Conservation (phyloP, 2,329 filamentous ascomycete genomes). For the Penicillium frequentans region DNA sequence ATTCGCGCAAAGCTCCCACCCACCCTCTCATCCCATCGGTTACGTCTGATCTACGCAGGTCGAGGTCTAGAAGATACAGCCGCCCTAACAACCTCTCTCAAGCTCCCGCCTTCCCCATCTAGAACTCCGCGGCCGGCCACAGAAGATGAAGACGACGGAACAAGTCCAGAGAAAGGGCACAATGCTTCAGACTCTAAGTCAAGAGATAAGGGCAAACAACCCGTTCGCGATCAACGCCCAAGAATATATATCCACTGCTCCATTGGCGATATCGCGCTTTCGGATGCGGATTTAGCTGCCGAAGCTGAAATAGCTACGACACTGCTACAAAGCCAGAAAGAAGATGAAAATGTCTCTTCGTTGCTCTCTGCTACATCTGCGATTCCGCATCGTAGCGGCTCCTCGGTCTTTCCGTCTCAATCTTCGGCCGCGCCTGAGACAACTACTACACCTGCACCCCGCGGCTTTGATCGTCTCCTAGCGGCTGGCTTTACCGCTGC, state of each 20-base stretch:
- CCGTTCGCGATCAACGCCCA: constrained; percentile 51
- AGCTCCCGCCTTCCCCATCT: constrained; percentile 58
- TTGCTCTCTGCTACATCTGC: constrained; percentile 4
- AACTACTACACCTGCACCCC: constrained; percentile 53
- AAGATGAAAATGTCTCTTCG: background rate
- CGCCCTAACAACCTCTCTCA: constrained; percentile 68
- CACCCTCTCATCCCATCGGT: constrained; percentile 64
- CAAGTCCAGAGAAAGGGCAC: background rate
- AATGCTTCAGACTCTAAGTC: constrained; percentile 5
- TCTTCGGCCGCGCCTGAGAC: constrained; percentile 4
- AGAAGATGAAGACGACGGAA: constrained; percentile 16
- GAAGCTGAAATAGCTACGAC: constrained; percentile 55
- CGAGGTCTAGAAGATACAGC: constrained; percentile 76
- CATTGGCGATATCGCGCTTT: constrained; percentile 73
- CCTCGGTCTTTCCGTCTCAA: background rate
- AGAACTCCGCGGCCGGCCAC: constrained; percentile 34
- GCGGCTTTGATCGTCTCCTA: constrained; percentile 86
- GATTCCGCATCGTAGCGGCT: background rate
- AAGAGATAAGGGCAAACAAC: constrained; percentile 66
- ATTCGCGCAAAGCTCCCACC: constrained; percentile 71
- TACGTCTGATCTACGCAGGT: constrained; percentile 88
- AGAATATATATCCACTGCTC: constrained; percentile 92
- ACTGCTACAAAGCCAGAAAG: constrained; percentile 19
- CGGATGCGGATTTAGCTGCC: constrained; percentile 64
- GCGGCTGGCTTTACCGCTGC: constrained; percentile 75